phyloP scores from a whole-genome alignment of 2,329 filamentous ascomycete genomes.

The Bretziella fagacearum region DNA sequence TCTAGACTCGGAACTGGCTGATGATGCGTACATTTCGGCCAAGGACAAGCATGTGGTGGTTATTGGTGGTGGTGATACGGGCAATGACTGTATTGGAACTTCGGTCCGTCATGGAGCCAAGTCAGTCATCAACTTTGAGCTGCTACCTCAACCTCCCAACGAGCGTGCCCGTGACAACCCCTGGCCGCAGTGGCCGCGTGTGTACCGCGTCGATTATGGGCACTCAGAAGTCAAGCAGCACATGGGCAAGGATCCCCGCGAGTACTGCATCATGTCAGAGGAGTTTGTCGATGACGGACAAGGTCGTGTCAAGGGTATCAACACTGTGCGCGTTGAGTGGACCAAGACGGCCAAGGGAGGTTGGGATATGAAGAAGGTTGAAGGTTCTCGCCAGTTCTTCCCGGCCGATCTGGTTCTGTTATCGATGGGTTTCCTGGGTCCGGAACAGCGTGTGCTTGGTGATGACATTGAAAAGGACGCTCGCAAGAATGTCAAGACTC shows the following conservation, averaged over 20 bases:
- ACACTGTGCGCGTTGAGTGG: slow-evolving; percentile 91
- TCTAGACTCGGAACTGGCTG: slow-evolving; percentile 72
- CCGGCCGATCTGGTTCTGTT: slow-evolving; percentile 84
- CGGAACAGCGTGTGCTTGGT: slow-evolving; percentile 73
- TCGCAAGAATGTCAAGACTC: slow-evolving; percentile 92
- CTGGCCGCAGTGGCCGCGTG: slow-evolving; percentile 95
- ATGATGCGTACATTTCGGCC: slow-evolving; percentile 78
- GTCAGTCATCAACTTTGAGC: slow-evolving; percentile 90
- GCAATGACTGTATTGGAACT: slow-evolving; percentile 95
- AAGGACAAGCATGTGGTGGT: slow-evolving; percentile 94
- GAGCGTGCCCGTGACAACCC: slow-evolving; percentile 89
- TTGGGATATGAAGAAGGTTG: slow-evolving; percentile 98
- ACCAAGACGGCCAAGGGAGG: slow-evolving; percentile 74
- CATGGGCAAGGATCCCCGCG: slow-evolving; percentile 87
- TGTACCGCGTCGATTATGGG: slow-evolving; percentile 96
- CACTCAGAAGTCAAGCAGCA: slow-evolving; percentile 92
- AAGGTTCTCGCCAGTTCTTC: slow-evolving; percentile 90
- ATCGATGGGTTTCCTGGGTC: slow-evolving; percentile 94
- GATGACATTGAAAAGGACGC: slow-evolving; percentile 81
- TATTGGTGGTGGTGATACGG: slow-evolving; percentile 93
- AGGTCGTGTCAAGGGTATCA: slow-evolving; percentile 87
- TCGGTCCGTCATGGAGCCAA: slow-evolving; percentile 91
- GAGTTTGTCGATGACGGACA: slow-evolving; percentile 82
- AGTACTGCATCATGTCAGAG: slow-evolving; percentile 97
- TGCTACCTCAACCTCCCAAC: slow-evolving; percentile 78